Evolutionary conservation across 805 yeast genomes (phyloP).

Genomic region (Candida tibetensis): DNA sequence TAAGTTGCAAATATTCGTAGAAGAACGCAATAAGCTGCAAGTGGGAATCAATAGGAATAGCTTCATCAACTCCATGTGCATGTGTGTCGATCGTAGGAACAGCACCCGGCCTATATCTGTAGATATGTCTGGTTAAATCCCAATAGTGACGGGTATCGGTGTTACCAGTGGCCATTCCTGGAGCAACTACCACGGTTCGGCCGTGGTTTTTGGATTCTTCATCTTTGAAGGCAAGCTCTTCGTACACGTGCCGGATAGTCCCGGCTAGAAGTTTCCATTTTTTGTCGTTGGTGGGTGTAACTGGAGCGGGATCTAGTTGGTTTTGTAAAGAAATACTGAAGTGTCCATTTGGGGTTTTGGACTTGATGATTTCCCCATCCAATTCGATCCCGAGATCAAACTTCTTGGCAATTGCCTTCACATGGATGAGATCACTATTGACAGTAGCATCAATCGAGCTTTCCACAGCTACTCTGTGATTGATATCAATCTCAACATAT

Average conservation of each 20-base stretch:
- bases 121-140: constrained; percentile 59
- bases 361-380: constrained; percentile 23
- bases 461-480: constrained; percentile 65
- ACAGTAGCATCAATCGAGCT: constrained; percentile 44
- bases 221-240: constrained; percentile 40
- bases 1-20: constrained; percentile 49
- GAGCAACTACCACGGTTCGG: constrained; percentile 45
- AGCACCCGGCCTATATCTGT: constrained; percentile 54
- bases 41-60: constrained; percentile 53
- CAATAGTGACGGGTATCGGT: constrained; percentile 71
- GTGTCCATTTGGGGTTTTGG: constrained; percentile 37
- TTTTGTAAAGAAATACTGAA: constrained; percentile 31
- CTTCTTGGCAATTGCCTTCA: constrained; percentile 42
- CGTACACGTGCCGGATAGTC: constrained; percentile 45
- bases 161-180: constrained; percentile 63
- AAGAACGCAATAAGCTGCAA: constrained; percentile 56
- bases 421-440: constrained; percentile 36
- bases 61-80: constrained; percentile 67
- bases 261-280: constrained; percentile 46
- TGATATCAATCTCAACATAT: constrained; percentile 48
- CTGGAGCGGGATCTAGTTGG: constrained; percentile 51
- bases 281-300: constrained; percentile 42
- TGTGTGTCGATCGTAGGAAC: constrained; percentile 32
- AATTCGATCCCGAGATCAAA: constrained; percentile 48
- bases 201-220: constrained; percentile 6